Conservation (phyloP, 2,329 filamentous ascomycete genomes). For the Emergomyces orientalis region DNA sequence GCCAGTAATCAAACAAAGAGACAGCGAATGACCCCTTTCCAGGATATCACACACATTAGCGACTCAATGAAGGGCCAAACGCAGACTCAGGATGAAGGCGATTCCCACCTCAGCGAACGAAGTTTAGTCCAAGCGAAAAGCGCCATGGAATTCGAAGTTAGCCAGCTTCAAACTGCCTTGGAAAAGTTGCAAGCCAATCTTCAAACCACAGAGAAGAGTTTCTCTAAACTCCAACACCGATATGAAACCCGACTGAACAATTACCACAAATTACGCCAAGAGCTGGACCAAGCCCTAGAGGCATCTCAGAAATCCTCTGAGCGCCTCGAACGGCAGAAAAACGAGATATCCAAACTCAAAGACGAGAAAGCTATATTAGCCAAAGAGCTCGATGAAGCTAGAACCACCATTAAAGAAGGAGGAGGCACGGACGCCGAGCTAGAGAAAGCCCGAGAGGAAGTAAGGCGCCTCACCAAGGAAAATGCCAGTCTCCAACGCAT, state of each 20-base stretch:
- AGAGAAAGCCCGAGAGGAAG: conserved; percentile 34
- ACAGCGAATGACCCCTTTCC: conserved; percentile 28
- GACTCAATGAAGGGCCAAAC: conserved; percentile 27
- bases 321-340: conserved; percentile 25
- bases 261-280: conserved; percentile 29
- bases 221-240: conserved; percentile 34
- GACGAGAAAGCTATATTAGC: conserved; percentile 32
- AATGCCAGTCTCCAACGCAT: conserved; percentile 29
- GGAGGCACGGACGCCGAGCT: conserved; percentile 29
- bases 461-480: conserved; percentile 29
- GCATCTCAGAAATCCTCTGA: conserved; percentile 24
- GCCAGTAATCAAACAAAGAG: conserved; percentile 29
- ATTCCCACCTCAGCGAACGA: conserved; percentile 23
- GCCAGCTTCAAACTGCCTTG: conserved; percentile 24
- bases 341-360: conserved; percentile 33
- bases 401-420: conserved; percentile 32
- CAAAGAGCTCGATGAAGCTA: conserved; percentile 32
- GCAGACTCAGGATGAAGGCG: conserved; percentile 23
- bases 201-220: conserved; percentile 26
- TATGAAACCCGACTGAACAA: conserved; percentile 36
- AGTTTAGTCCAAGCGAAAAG: conserved; percentile 26
- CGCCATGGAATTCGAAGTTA: conserved; percentile 25
- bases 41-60: conserved; percentile 30
- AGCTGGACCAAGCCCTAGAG: conserved; percentile 28
- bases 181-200: conserved; percentile 22